phyloP scores from a whole-genome alignment of 2,329 filamentous ascomycete genomes.

The Aschersonia sp. region DNA sequence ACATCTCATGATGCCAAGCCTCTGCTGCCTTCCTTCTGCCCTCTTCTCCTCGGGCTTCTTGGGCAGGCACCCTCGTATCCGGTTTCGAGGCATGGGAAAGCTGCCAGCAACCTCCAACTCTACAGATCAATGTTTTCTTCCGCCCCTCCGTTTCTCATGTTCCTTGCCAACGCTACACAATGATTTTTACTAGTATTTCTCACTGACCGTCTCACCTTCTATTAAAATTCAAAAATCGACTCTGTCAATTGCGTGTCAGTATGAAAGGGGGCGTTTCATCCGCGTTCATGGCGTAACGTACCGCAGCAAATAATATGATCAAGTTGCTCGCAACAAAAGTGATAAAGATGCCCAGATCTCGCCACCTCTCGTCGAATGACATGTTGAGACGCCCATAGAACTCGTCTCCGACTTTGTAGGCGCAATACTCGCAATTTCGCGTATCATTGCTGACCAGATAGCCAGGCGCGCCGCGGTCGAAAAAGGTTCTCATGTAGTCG shows the following conservation, averaged over 20 bases:
- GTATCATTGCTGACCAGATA: constrained; percentile 57
- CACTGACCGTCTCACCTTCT: background rate
- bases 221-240: constrained; percentile 2
- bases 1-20: too few relatives aligned
- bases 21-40: background rate
- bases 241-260: background rate
- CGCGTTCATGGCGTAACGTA: constrained; percentile 12
- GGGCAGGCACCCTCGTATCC: too few relatives aligned
- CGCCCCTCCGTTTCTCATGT: too few relatives aligned
- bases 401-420: constrained; percentile 65
- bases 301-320: constrained; percentile 40
- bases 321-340: constrained; percentile 70
- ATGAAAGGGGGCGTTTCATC: too few relatives aligned
- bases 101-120: too few relatives aligned
- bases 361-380: constrained; percentile 56
- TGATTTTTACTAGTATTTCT: too few relatives aligned
- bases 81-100: too few relatives aligned
- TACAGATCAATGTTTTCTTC: too few relatives aligned
- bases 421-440: constrained; percentile 63
- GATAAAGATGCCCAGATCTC: constrained; percentile 65
- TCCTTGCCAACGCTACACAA: too few relatives aligned
- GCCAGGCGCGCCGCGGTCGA: constrained; percentile 50
- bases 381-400: constrained; percentile 59
- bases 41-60: background rate
- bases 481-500: constrained; percentile 61